phyloP scores from a whole-genome alignment of 768 basidiomycete species.

The Exidia glandulosa region DNA sequence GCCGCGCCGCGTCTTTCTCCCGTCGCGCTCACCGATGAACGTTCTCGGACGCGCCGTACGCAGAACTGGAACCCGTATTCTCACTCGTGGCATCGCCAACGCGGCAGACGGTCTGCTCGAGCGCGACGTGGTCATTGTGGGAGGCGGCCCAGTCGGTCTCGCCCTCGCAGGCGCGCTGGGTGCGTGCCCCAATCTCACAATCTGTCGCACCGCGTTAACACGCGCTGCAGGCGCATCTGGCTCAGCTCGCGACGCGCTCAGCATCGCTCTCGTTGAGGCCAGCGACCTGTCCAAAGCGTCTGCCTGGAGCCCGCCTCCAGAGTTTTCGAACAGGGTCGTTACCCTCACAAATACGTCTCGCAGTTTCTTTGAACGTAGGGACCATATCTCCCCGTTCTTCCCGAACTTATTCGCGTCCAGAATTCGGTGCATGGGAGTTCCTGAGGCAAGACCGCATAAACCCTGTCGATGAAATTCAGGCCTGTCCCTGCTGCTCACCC shows the following conservation, averaged over 20 bases:
- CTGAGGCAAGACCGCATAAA: conserved; percentile 58
- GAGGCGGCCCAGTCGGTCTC: conserved; percentile 87
- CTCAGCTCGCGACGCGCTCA: conserved; percentile 38
- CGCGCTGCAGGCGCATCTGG: conserved; percentile 41
- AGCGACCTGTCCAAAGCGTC: conserved; percentile 59
- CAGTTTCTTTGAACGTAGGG: conserved; percentile 51
- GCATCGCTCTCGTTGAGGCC: conserved; percentile 72
- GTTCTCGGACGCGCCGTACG: too few species aligned
- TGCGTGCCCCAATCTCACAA: conserved; percentile 24
- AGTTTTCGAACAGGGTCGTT: conserved; percentile 76
- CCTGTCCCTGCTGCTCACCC: conserved; percentile 16
- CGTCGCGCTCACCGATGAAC: too few species aligned
- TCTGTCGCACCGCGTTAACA: background rate
- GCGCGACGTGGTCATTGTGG: conserved; percentile 86
- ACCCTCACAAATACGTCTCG: conserved; percentile 72
- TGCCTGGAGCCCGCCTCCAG: conserved; percentile 48
- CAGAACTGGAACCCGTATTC: background rate
- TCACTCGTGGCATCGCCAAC: background rate
- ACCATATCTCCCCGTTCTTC: background rate
- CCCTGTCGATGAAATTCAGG: conserved; percentile 80
- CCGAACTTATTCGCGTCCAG: conserved; percentile 26
- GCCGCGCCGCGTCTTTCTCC: too few species aligned
- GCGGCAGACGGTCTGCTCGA: conserved; percentile 18
- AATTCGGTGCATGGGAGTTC: conserved; percentile 73
- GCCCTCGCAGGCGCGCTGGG: conserved; percentile 81